These are phyloP conservation scores for Colletotrichum salicis DNA, from an alignment of 2,329 filamentous ascomycete genomes.

Conservation along the genomic window DNA sequence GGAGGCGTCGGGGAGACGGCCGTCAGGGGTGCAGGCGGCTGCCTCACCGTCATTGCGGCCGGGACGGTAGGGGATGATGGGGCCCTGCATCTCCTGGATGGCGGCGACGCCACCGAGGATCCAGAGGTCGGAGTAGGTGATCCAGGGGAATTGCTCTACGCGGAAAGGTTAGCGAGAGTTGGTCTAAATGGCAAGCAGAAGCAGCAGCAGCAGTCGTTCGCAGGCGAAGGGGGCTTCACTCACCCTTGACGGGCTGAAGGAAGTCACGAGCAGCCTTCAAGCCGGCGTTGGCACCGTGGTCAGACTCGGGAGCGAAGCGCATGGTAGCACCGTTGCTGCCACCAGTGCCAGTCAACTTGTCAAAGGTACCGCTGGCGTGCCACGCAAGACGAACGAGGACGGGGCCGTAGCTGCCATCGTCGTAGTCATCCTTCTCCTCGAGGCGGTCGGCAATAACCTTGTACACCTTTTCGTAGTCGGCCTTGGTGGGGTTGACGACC, in stretches of 20 bases:
- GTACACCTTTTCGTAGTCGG: slow-evolving; percentile 97
- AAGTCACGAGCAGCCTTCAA: slow-evolving; percentile 89
- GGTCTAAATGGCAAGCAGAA: neutral
- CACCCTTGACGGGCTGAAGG: slow-evolving; percentile 88
- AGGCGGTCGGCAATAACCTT: slow-evolving; percentile 82
- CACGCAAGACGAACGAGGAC: slow-evolving; percentile 91
- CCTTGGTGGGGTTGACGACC: slow-evolving; percentile 75
- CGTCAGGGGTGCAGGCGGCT: slow-evolving; percentile 90
- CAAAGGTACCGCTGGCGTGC: slow-evolving; percentile 94
- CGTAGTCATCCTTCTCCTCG: slow-evolving; percentile 93
- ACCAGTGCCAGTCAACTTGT: slow-evolving; percentile 87
- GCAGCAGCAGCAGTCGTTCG: neutral
- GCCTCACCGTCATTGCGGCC: slow-evolving; percentile 85
- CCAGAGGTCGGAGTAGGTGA: slow-evolving; percentile 96
- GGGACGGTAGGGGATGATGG: slow-evolving; percentile 86
- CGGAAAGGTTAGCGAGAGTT: slow-evolving; percentile 28
- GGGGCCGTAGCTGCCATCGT: slow-evolving; percentile 95
- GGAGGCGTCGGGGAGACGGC: slow-evolving; percentile 82
- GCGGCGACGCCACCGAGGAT: slow-evolving; percentile 86
- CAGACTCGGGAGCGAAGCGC: slow-evolving; percentile 89
- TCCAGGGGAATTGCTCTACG: slow-evolving; percentile 87
- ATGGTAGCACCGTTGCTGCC: slow-evolving; percentile 97
- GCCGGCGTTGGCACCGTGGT: slow-evolving; percentile 94
- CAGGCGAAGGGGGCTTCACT: slow-evolving; percentile 39
- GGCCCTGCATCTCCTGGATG: slow-evolving; percentile 95